Base-by-base conservation (phyloP, 2,329 filamentous ascomycete species). In the Lecanicillium sp. region DNA sequence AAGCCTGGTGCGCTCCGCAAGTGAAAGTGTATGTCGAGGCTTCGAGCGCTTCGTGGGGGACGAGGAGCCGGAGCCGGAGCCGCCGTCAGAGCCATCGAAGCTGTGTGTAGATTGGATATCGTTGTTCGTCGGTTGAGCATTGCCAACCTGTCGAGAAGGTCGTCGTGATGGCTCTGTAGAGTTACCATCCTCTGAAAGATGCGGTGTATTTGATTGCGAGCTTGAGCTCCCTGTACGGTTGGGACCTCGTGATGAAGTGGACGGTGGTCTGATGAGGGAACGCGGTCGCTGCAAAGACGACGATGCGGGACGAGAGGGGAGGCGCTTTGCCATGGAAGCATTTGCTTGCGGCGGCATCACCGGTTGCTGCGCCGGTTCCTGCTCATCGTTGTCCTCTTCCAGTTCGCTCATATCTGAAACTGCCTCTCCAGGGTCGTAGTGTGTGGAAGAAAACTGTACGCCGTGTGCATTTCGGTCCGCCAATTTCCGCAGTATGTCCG, bases 1-100 rank as follows among this genome's bases (percentile, higher is more conserved):
- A 39, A 87, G 71, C 14, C 84, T 78, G 1, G 89, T 94, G 34
- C 88, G 81, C 53, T 94, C 87, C 4, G 82, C 74, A 1, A 92
- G 71, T 0, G 81, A 80, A 8, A 82, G 60, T 0, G 69, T 72
- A 36, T 77, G 75, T 0, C 75, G 67, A 0, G 65, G 61, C 41
- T 65, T 71, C 3, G 47, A 28, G 12, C 53, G 56, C 48, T 77
- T 80, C 31, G 62, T 54, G 0, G 77, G 77, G 0, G 77, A 80
- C 0, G 76, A 75, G 2, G 77, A 78, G 1, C 66, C 64, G 33
- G 35, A 39, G 31, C 18, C 27, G 11, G 33, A 35, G 5, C 20
- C 19, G 7, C 34, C 15, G 7, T 35, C 10, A 17, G 13, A 12
- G 7, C n/a, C 17, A 13, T 22, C 33, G 20, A 35, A 11, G 22